Percentiles rank a stretch among this genome's conserved stretches.
phyloP scores from a whole-genome alignment of 192 early-diverging fungal genomes.

The Podila verticillata region DNA sequence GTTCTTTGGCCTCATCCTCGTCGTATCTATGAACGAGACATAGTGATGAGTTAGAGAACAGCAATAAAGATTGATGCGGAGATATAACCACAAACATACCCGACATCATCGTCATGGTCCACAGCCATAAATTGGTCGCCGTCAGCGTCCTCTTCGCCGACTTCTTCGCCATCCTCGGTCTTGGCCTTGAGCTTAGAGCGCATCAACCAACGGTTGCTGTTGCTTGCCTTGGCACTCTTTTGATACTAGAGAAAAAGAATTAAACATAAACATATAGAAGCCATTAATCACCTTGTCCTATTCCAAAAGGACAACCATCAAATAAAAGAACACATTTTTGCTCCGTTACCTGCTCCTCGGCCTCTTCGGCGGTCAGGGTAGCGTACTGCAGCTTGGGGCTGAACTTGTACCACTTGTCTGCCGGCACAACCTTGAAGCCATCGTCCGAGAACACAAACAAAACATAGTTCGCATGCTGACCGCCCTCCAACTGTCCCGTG shows the following conservation, averaged over 20 bases:
- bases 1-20: conserved; percentile 49
- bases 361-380: conserved; percentile 77
- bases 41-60: background rate
- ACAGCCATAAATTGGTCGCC: conserved; percentile 54
- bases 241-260: conserved; percentile 18
- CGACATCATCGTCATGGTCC: conserved; percentile 61
- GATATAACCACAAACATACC: conserved; percentile 7
- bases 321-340: conserved; percentile 13
- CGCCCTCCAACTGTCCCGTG: conserved; percentile 75
- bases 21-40: conserved; percentile 15
- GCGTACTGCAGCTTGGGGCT: conserved; percentile 71
- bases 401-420: conserved; percentile 82
- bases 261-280: background rate
- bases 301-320: conserved; percentile 18
- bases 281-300: background rate
- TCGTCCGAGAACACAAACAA: conserved; percentile 80
- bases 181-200: conserved; percentile 50
- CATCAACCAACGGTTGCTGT: conserved; percentile 64
- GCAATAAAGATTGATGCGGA: background rate
- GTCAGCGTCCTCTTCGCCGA: conserved; percentile 47
- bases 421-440: conserved; percentile 80
- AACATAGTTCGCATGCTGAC: conserved; percentile 74
- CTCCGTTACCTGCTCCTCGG: conserved; percentile 73
- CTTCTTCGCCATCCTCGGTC: conserved; percentile 52
- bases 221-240: conserved; percentile 60